Evolutionary conservation across 2,329 filamentous ascomycete species (phyloP), one percentile per base, ranked within the genome.

Genomic region (Penicillium concentricum): DNA sequence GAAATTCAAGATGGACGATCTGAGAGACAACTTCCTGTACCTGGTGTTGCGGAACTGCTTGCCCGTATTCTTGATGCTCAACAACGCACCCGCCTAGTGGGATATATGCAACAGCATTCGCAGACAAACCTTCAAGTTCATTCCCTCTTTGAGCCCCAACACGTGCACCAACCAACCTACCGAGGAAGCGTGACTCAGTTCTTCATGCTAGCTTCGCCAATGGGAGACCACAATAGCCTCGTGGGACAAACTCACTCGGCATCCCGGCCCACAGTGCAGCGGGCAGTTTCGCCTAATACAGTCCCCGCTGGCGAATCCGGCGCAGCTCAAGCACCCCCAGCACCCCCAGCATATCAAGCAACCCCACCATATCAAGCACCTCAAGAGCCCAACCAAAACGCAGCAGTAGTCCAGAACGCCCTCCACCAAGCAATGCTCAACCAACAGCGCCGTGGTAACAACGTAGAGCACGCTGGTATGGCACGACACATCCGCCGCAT

Each of bases 401-500:
- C 63, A 22, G 64, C 60, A 4, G 62, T 62, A 15, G 60, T 70
- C 53, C 67, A 69, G 43, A 72, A 75, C 16, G 66, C 65, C 28
- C 66, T 73, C 8, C 73, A 71, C 43, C 71, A 72, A 51, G 71
- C 65, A 16, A 56, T 70, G 2, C 53, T 71, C 10, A 71, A 74
- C 51, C 69, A 69, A 43, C 66, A 59, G 57, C 60, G 49, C 47
- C 43, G 61, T 5, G 59, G 39, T 26, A 57, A 62, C 37, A 62
- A 65, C 20, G 38, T 64, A 41, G 61, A 61, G 13, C 71, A 74
- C 16, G 69, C 72, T 30, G 65, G 77, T 9, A 61, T 82, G 28
- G 73, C 67, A 3, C 75, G 78, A 44, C 68, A 77, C 43, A 59
- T 78, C 18, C 58, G 74, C 45, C 79, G 81, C 26, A 61, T 81